phyloP scores from a whole-genome alignment of 225 moss, liverwort and hornwort genomes.

The Antitrichia curtipendula region DNA sequence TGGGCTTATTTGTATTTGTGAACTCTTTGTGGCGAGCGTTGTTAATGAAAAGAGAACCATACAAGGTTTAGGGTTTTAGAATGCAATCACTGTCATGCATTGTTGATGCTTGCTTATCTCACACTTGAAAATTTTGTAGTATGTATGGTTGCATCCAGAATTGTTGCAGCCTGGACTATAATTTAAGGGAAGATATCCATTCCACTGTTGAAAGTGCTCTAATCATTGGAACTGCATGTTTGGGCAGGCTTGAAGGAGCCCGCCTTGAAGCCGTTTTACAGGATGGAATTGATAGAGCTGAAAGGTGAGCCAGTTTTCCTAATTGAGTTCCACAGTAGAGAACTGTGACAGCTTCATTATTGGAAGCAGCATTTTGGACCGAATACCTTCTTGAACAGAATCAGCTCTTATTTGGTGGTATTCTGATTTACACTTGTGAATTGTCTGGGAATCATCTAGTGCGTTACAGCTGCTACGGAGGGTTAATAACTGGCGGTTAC shows the following conservation, averaged over 20 bases:
- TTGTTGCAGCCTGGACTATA: neutral
- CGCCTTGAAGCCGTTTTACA: conserved; percentile 31
- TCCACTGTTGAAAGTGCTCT: neutral
- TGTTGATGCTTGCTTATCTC: neutral
- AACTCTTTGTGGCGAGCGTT: neutral
- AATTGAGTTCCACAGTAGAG: neutral
- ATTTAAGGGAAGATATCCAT: neutral
- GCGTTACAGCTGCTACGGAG: neutral
- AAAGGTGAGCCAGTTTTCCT: conserved; percentile 6
- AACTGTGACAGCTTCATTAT: neutral
- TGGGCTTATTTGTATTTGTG: neutral
- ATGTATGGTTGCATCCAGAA: neutral
- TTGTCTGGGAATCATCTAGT: neutral
- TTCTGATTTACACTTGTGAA: neutral
- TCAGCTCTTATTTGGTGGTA: neutral
- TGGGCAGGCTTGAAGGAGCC: conserved; percentile 37
- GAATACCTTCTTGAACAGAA: neutral
- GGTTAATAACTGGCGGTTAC: neutral
- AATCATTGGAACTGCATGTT: neutral
- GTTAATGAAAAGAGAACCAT: neutral
- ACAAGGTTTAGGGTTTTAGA: neutral
- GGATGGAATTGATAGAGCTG: conserved; percentile 32
- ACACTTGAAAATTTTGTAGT: neutral
- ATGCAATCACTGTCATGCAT: neutral
- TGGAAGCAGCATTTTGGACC: neutral